Base-by-base conservation (phyloP, 2,329 filamentous ascomycete species). In the Arthrobotrys pseudoclavata region DNA sequence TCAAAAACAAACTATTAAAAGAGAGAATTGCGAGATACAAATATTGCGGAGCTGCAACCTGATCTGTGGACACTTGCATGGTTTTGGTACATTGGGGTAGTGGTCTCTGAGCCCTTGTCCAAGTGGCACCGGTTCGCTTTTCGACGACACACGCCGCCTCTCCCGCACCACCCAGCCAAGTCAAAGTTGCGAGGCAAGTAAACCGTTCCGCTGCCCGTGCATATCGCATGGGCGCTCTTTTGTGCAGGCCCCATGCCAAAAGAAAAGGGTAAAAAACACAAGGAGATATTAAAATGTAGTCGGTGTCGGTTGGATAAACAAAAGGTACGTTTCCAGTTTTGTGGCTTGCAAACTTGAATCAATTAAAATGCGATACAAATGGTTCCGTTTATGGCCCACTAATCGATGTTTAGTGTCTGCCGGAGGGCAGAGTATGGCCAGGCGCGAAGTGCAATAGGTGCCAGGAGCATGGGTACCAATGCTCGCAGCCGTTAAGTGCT, bases 211-310 rank as follows among this genome's bases (percentile, higher is more conserved):
- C 52, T 48, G 18, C 61, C 67, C 67, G 67, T 77, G 67, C 74
- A 76, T 69, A 69, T 26, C 52, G 74, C 67, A 61, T 68, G 74
- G 67, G 64, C 71, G 61, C 45, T 52, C 34, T 60, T n/a, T 57
- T 47, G 64, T 69, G 71, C 57, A 26, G 74, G 61, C 67, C 67
- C 74, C 61, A 79, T 79, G 75, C 69, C 75, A 69, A 79, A 79
- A 69, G 75, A 79, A 79, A 79, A 79, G 47, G 75, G 75, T 69
- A 72, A 72, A 64, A 79, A 79, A 37, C 75, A 79, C 42, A 79
- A 79, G 57, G 75, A 79, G 60, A 79, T 79, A 48, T 74, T 79
- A 72, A 79, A 79, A 70, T 79, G 75, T 53, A 72, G 48, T 57
- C 68, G 75, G 24, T 79, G 75, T 60, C 62, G 75, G 69, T 57